Conservation (phyloP, 129 eudicot species). For the Flaveria robusta region DNA sequence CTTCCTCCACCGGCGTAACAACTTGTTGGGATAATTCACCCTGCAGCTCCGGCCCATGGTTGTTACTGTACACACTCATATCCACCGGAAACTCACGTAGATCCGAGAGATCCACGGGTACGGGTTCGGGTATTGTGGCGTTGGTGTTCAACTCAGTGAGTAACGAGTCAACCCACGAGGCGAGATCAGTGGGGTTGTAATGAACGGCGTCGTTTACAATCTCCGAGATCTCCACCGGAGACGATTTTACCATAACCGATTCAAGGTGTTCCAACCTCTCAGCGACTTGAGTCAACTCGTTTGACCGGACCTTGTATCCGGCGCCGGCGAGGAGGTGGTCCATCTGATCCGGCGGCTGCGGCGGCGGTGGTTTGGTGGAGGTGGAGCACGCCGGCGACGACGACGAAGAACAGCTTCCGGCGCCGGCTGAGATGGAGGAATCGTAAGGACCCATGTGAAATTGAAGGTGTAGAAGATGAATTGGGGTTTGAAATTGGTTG, state of each 20-base stretch:
- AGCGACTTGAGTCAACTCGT: slow-evolving; percentile 64
- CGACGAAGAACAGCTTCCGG: slow-evolving; percentile 42
- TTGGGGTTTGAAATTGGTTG: neutral
- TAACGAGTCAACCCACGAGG: slow-evolving; percentile 67
- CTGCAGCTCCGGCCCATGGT: neutral
- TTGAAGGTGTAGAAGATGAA: neutral
- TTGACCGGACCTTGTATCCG: slow-evolving; percentile 55
- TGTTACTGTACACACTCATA: neutral
- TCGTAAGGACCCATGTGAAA: slow-evolving; percentile 34
- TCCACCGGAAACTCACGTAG: slow-evolving; percentile 6
- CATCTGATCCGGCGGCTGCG: slow-evolving; percentile 31
- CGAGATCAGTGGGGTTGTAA: slow-evolving; percentile 63
- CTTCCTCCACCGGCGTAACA: slow-evolving; percentile 57
- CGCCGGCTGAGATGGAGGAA: slow-evolving; percentile 35
- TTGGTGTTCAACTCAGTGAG: slow-evolving; percentile 50
- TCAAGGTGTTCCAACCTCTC: slow-evolving; percentile 54
- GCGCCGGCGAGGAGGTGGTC: slow-evolving; percentile 64
- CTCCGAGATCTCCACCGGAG: slow-evolving; percentile 38
- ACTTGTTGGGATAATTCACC: slow-evolving; percentile 22
- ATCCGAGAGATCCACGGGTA: slow-evolving; percentile 21
- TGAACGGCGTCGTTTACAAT: slow-evolving; percentile 53
- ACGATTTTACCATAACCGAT: slow-evolving; percentile 47
- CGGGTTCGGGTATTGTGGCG: slow-evolving; percentile 27
- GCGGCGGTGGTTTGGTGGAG: slow-evolving; percentile 44
- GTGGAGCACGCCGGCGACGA: slow-evolving; percentile 44